Conservation (phyloP, 192 early-diverging fungal species). For the Coemansia sp. region DNA sequence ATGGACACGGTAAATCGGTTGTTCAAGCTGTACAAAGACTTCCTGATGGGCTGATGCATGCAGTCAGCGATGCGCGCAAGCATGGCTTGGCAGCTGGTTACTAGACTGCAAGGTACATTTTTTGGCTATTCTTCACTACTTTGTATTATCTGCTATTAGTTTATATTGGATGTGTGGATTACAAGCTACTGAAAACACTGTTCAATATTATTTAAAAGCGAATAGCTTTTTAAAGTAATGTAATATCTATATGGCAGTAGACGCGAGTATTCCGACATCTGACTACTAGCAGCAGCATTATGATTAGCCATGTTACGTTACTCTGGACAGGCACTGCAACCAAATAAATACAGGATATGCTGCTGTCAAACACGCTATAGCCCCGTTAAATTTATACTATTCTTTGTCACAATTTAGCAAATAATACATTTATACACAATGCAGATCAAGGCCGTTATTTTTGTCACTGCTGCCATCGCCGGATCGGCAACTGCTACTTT, state of each 20-base stretch:
- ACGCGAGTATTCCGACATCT: background rate
- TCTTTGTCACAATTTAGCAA: background rate
- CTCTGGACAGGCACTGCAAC: background rate
- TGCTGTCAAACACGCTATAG: background rate
- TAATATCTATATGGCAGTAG: background rate
- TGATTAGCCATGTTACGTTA: too few species aligned
- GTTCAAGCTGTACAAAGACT: slow-evolving; percentile 59
- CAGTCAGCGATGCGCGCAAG: slow-evolving; percentile 67
- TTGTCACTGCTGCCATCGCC: slow-evolving; percentile 23
- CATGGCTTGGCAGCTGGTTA: slow-evolving; percentile 64
- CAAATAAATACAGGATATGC: background rate
- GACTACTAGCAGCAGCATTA: background rate
- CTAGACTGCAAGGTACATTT: slow-evolving; percentile 1
- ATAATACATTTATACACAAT: slow-evolving; percentile 12
- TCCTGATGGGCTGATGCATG: slow-evolving; percentile 51
- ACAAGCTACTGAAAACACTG: background rate
- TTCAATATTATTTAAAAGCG: background rate
- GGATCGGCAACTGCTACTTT: slow-evolving; percentile 46
- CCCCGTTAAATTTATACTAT: background rate
- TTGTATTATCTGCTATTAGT: background rate
- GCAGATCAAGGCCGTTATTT: slow-evolving; percentile 28
- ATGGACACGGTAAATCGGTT: slow-evolving; percentile 46
- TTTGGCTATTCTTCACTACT: background rate
- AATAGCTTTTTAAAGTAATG: background rate
- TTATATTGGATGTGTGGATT: background rate